These are phyloP conservation scores for Rhizomucor pusillus DNA, from an alignment of 371 early-diverging fungal genomes.

Conservation along the genomic window DNA sequence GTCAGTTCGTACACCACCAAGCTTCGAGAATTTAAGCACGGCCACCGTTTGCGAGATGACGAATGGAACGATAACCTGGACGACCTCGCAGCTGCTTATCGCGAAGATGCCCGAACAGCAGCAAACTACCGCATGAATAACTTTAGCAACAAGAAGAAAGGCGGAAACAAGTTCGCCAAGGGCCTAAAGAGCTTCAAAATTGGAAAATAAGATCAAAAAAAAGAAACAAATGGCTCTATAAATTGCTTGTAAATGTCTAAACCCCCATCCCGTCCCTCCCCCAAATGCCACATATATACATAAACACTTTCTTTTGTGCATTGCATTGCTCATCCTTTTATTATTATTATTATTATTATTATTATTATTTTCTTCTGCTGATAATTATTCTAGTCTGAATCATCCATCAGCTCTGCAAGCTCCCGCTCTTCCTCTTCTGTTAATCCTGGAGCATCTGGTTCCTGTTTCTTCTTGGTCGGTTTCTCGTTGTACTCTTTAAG, in stretches of 20 bases:
- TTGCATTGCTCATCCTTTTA: not conserved
- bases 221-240: too few relatives aligned
- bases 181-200: conserved; percentile 24
- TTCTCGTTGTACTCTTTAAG: conserved; percentile 27
- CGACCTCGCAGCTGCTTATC: conserved; percentile 36
- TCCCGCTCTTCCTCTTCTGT: conserved; percentile 79
- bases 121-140: conserved; percentile 39
- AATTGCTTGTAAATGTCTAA: too few relatives aligned
- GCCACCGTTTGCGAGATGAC: conserved; percentile 46
- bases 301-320: too few relatives aligned
- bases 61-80: conserved; percentile 49
- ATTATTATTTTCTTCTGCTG: not conserved
- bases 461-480: conserved; percentile 9
- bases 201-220: conserved; percentile 18
- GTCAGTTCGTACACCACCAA: conserved; percentile 35
- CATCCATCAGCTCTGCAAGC: conserved; percentile 75
- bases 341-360: too few relatives aligned
- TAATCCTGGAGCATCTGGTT: conserved; percentile 3
- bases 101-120: conserved; percentile 37
- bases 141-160: conserved; percentile 15
- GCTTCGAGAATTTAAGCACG: conserved; percentile 40
- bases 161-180: conserved; percentile 22
- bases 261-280: too few relatives aligned
- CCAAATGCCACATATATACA: too few relatives aligned
- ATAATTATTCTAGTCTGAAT: conserved; percentile 20